Base-by-base conservation (phyloP, 164 flowering plant species). In the Protea cynaroides region DNA sequence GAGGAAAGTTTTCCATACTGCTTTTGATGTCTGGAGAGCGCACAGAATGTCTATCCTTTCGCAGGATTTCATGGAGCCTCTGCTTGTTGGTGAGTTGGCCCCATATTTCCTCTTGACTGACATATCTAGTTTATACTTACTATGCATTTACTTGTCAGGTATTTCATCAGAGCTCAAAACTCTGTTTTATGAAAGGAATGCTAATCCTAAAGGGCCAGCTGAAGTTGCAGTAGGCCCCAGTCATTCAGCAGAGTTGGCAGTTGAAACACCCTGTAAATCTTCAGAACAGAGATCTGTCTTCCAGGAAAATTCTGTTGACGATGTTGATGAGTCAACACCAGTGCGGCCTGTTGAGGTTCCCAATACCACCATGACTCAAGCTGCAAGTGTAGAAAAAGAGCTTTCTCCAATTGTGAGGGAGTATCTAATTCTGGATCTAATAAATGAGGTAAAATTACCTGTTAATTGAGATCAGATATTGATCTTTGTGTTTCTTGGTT, bases 61-160 rank as follows among this genome's bases (percentile, higher is more conserved):
- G 23, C 72, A 75, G 58, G 70, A 61, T 65, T 85, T 86, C 71
- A 44, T 63, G 49, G 82, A 80, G 68, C 87, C 98, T 69, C 65
- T 76, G 67, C 58, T 84, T 68, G 82, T 83, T n/a, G 78, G 96
- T 92, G 68, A 80, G 89, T 79, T 47, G 1, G 19, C 55, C 14
- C 58, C 19, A 29, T 29, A 14, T 67, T 65, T 46, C n/a, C 37
- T 66, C 3, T 61, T 21, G 25, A 61, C 57, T 69, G 25, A 15
- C 55, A 7, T 43, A 11, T 15, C 13, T 0, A 29, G 34, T 8
- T 25, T 51, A 11, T 50, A 55, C 56, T 59, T 61, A 44, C 53
- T 19, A 36, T 66, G 43, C 9, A n/a, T 12, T 51, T 58, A 29
- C 61, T 36, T 11, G 51, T 37, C 76, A 84, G 90, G 76, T 69